These are phyloP conservation scores for Helichrysum umbraculigerum DNA, from an alignment of 129 eudicot genomes.

Conservation along the genomic window DNA sequence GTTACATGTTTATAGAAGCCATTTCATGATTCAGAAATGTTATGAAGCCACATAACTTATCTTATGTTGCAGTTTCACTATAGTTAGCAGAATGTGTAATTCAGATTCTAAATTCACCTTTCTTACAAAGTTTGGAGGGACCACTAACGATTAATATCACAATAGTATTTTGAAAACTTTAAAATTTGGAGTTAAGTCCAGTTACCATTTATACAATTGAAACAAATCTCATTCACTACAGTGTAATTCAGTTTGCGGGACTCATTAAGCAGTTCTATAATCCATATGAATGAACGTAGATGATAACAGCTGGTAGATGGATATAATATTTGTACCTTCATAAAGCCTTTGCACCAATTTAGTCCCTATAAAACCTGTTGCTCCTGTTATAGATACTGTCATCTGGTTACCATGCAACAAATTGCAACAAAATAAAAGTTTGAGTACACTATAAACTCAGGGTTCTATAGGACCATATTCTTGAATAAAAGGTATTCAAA, in stretches of 20 bases:
- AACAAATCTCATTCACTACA: background rate
- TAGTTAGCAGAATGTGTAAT: background rate
- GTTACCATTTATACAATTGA: background rate
- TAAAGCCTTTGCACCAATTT: slow-evolving; percentile 82
- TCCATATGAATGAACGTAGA: no score
- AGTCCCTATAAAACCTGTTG: slow-evolving; percentile 90
- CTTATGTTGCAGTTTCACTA: background rate
- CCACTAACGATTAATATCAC: background rate
- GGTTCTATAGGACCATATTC: background rate
- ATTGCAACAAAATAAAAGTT: slow-evolving; percentile 2
- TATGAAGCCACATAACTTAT: background rate
- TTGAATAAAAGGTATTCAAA: no score
- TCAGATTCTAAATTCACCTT: background rate
- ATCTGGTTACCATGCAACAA: slow-evolving; percentile 63
- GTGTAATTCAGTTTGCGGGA: background rate
- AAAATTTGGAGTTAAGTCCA: background rate
- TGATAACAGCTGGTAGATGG: background rate
- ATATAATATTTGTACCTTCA: slow-evolving; percentile 56
- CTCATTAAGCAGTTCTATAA: no score
- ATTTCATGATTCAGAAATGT: background rate
- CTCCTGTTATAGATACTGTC: slow-evolving; percentile 92
- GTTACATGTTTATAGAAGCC: slow-evolving; percentile 4
- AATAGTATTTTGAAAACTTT: background rate
- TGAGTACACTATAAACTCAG: background rate
- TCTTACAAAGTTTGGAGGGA: background rate